Evolutionary conservation across 176 grass and related monocot genomes (phyloP).

Genomic region (Secale cereale): DNA sequence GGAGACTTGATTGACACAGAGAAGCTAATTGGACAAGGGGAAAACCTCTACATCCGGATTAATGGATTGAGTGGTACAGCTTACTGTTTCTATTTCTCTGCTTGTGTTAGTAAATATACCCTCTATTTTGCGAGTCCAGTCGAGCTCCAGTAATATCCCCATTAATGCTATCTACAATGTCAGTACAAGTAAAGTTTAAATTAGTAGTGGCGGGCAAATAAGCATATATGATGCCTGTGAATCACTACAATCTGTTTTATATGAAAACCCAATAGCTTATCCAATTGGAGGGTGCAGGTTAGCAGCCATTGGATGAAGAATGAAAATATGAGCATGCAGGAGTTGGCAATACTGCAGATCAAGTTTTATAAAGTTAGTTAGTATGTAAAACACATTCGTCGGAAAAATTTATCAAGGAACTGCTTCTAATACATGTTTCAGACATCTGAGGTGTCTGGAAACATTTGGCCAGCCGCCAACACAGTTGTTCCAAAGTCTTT

Average conservation of each 20-base stretch:
- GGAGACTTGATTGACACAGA: constrained; percentile 39
- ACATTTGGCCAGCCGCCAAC: background rate
- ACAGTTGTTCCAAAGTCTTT: background rate
- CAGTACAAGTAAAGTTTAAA: background rate
- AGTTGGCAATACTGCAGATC: background rate
- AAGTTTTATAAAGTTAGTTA: background rate
- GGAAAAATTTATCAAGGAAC: background rate
- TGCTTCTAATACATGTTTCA: background rate
- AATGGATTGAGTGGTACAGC: constrained; percentile 19
- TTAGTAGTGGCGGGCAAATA: background rate
- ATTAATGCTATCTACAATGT: background rate
- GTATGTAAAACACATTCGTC: background rate
- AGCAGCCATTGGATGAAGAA: background rate
- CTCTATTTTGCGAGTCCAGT: background rate
- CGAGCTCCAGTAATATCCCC: background rate
- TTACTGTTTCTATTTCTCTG: background rate
- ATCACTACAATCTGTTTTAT: background rate
- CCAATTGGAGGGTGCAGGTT: background rate
- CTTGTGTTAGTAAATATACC: background rate
- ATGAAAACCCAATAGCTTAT: background rate
- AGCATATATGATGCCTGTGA: background rate
- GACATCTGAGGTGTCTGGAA: background rate
- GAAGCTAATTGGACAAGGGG: background rate
- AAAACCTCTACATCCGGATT: constrained; percentile 44
- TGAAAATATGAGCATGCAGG: background rate